Conservation (phyloP, 371 early-diverging fungal genomes). For the Saksenaea vasiformis region DNA sequence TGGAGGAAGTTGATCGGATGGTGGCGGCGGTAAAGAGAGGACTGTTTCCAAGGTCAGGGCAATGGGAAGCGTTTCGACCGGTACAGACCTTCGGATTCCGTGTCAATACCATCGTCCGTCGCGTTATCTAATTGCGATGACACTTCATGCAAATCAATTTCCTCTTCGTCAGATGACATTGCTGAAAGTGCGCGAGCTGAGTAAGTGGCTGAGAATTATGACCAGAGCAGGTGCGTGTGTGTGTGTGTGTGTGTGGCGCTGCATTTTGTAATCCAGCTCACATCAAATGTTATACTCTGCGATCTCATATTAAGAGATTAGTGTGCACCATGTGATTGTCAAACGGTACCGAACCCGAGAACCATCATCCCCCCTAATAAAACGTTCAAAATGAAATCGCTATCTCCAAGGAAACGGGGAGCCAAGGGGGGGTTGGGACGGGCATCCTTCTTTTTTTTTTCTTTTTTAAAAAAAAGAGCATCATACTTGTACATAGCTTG, state of each 20-base stretch:
- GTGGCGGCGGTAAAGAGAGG: slow-evolving; percentile 14
- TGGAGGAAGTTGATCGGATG: slow-evolving; percentile 18
- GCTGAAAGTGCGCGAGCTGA: neutral
- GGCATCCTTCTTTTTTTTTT: neutral
- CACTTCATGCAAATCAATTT: slow-evolving; percentile 42
- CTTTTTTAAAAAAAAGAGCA: slow-evolving; percentile 4
- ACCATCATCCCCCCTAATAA: neutral
- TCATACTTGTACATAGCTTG: neutral
- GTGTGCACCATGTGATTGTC: neutral
- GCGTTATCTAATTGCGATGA: slow-evolving; percentile 34
- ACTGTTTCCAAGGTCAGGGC: slow-evolving; percentile 2
- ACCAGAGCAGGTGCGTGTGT: neutral
- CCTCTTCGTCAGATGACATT: slow-evolving; percentile 56
- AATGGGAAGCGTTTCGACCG: neutral
- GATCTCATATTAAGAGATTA: no score
- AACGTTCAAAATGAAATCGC: neutral
- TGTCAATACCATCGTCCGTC: slow-evolving; percentile 39
- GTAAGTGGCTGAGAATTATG: neutral
- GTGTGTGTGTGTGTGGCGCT: slow-evolving; percentile 6
- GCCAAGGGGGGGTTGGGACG: neutral
- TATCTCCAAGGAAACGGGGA: neutral
- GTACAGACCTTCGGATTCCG: slow-evolving; percentile 39
- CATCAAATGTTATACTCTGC: no score
- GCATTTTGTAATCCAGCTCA: no score
- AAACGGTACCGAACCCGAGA: neutral